These are phyloP conservation scores for Volvox africanus DNA, from an alignment of 139 green algal genomes.

Conservation along the genomic window DNA sequence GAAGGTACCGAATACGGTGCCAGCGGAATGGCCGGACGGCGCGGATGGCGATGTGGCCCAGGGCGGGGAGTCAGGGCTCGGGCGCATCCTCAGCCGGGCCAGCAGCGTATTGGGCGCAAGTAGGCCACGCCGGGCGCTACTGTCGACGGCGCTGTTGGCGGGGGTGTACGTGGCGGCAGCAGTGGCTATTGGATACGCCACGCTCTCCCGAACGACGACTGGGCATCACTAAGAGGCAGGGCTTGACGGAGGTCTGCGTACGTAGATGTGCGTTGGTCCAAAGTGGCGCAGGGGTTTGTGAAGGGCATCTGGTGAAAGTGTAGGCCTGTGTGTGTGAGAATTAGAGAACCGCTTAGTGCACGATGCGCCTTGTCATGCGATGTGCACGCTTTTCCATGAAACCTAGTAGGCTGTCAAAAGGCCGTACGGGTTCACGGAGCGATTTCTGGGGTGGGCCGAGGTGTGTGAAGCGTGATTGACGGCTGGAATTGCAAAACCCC, in stretches of 20 bases:
- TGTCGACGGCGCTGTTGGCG: slow-evolving; percentile 14
- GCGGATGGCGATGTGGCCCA: not conserved
- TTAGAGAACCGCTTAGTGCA: too few species aligned
- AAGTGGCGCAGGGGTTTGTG: too few species aligned
- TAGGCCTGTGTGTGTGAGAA: too few species aligned
- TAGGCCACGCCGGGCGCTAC: not conserved
- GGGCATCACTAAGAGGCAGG: not conserved
- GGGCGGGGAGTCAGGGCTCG: not conserved
- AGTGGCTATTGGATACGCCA: slow-evolving; percentile 38
- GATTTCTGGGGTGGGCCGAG: too few species aligned
- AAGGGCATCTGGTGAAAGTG: too few species aligned
- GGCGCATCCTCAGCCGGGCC: not conserved
- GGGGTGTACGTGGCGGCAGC: slow-evolving; percentile 42
- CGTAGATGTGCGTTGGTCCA: too few species aligned
- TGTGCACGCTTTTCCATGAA: too few species aligned
- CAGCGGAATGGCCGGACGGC: slow-evolving; percentile 18
- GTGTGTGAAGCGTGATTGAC: too few species aligned
- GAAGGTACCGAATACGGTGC: not conserved
- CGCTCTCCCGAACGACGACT: not conserved
- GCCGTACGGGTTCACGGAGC: too few species aligned
- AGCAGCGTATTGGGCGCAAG: not conserved
- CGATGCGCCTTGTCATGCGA: too few species aligned
- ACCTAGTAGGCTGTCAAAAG: too few species aligned
- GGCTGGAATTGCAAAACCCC: too few species aligned
- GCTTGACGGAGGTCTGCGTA: not conserved